Evolutionary conservation across 2,329 filamentous ascomycete species (phyloP), one percentile per base, ranked within the genome.

Genomic region (Fusarium sp.): DNA sequence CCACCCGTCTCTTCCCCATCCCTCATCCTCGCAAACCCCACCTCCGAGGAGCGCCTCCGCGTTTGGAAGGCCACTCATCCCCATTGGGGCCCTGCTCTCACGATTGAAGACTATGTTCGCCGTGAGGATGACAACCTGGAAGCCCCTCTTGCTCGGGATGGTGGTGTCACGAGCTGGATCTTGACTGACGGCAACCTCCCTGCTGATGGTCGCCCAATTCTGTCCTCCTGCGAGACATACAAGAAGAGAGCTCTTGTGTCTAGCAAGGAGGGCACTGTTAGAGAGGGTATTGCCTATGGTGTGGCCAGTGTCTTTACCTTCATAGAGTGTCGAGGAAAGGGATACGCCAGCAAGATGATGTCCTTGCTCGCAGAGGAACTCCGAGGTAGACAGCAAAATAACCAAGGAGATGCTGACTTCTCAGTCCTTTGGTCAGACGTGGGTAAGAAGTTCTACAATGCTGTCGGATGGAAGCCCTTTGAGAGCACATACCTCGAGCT

Each of bases 391-490:
- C 75, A 83, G 46, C 71, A 73, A 2, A 59, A 78, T 72, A 40
- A 78, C 27, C 56, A 77, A n/a, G 75, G 78, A 29, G 82, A 84
- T 59, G 79, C 86, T 80, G 71, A 82, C 16, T 96, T 96, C 81
- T 95, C 93, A 1, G 89, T 97, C 9, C 86, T 98, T 10, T 98
- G 92, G 82, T 97, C 94, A 10, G 94, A 97, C 77, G 95, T 97
- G 72, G 94, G 95, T 22, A 93, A 94, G 85, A 84, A 85, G 42
- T 98, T 95, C 82, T 98, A 98, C 83, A 89, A 92, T 5, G 87
- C 86, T 35, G 87, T 90, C 72, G 94, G 94, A 53, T 98, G 95
- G 95, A 87, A 90, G 57, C 87, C 91, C 0, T 95, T 92, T 76
- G 86, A 89, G 22, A 96, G 93, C 67, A 86, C 88, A 1, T 95